Percentiles rank a stretch among this genome's conserved stretches.
Evolutionary conservation across 2,329 filamentous ascomycete species (phyloP).

Genomic region (Neofusicoccum parvum): DNA sequence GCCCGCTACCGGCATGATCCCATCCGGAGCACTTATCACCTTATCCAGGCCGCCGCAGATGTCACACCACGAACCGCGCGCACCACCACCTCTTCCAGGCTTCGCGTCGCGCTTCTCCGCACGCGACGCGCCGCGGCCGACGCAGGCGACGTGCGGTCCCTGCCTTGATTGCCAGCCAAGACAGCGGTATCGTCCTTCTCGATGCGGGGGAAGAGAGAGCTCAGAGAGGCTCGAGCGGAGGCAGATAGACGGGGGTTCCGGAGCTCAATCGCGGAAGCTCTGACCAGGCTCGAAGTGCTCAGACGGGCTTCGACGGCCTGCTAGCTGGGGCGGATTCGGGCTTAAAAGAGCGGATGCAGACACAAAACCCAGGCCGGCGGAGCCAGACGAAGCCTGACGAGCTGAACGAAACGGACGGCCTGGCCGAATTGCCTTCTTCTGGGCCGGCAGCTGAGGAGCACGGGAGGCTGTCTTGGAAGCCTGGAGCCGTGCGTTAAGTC

Average conservation of each 20-base stretch:
- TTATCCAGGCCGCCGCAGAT: background rate
- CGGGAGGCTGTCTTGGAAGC: no score
- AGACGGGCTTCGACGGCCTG: background rate
- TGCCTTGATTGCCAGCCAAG: background rate
- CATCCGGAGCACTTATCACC: background rate
- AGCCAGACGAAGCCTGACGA: no score
- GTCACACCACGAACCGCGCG: constrained; percentile 16
- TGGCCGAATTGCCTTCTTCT: no score
- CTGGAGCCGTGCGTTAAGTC: no score
- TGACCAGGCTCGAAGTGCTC: background rate
- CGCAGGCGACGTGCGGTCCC: background rate
- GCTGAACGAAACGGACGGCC: no score
- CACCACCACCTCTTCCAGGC: no score
- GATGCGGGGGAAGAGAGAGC: background rate
- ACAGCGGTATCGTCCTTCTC: background rate
- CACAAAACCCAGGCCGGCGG: background rate
- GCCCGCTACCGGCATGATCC: background rate
- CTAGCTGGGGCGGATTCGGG: background rate
- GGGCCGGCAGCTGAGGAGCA: no score
- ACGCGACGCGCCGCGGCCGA: background rate
- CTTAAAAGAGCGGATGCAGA: constrained; percentile 1
- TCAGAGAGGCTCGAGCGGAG: background rate
- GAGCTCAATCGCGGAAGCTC: background rate
- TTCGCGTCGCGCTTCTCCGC: background rate
- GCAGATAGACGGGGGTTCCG: no score